phyloP scores from a whole-genome alignment of 2,329 filamentous ascomycete species.

The Aspergillus luchuensis region DNA sequence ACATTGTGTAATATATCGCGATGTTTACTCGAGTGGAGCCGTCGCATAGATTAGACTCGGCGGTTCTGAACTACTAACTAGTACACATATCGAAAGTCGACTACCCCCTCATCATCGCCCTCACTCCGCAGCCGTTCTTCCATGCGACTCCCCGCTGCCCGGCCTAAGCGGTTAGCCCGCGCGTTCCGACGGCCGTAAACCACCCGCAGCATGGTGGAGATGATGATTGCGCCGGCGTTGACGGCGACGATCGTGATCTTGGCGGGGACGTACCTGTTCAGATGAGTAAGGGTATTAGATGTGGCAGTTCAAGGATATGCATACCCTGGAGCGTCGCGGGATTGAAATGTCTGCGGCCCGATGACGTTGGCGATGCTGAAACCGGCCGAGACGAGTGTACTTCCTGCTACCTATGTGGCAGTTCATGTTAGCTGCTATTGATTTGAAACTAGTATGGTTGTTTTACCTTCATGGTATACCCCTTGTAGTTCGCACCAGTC shows the following conservation, averaged over 20 bases:
- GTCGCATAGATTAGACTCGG: no score
- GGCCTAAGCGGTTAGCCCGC: conserved; percentile 14
- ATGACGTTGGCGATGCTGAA: conserved; percentile 43
- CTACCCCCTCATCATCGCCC: conserved; percentile 29
- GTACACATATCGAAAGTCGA: conserved; percentile 35
- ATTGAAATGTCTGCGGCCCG: conserved; percentile 48
- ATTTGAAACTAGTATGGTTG: no score
- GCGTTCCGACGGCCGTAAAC: conserved; percentile 32
- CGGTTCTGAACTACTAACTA: not conserved
- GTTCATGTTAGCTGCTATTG: no score
- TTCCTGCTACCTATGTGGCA: conserved; percentile 44
- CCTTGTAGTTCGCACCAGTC: conserved; percentile 51
- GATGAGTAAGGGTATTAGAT: not conserved
- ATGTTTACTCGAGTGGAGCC: no score
- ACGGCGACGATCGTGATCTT: conserved; percentile 44
- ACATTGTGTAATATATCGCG: no score
- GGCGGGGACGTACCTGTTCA: conserved; percentile 31
- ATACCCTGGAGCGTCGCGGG: conserved; percentile 45
- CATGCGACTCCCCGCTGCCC: no score
- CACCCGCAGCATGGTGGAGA: conserved; percentile 27
- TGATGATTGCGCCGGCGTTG: conserved; percentile 31
- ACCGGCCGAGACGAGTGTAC: conserved; percentile 46
- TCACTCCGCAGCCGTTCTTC: conserved; percentile 11
- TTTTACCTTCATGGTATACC: conserved; percentile 45
- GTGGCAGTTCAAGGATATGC: not conserved